Conservation (phyloP, 139 green algal genomes). For the Chlamydomonas sp. region DNA sequence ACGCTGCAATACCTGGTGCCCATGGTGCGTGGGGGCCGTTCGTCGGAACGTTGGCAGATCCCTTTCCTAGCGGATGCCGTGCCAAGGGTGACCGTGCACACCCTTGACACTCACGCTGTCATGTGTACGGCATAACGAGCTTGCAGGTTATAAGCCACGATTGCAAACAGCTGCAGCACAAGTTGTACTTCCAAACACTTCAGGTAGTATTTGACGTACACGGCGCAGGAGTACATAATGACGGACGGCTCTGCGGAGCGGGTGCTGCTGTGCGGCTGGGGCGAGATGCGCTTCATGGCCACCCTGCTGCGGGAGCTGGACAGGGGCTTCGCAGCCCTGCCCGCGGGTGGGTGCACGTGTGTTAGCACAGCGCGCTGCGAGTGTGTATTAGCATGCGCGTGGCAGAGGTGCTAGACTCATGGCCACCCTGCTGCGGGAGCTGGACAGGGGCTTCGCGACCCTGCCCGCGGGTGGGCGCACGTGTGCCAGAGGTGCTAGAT, state of each 20-base stretch:
- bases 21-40: background rate
- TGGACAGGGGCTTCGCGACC: no score
- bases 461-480: no score
- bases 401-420: background rate
- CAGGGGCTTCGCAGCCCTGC: slow-evolving; percentile 55
- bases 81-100: no score
- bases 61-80: background rate
- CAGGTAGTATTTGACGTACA: background rate
- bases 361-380: background rate
- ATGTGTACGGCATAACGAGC: no score
- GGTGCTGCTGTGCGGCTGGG: slow-evolving; percentile 74
- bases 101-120: no score
- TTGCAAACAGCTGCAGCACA: no score
- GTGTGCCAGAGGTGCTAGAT: background rate
- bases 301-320: slow-evolving; percentile 73
- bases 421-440: no score
- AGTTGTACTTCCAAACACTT: no score
- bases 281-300: slow-evolving; percentile 59
- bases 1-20: background rate
- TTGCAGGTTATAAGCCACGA: no score
- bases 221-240: slow-evolving; percentile 27
- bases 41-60: background rate
- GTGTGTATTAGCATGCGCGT: background rate
- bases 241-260: slow-evolving; percentile 37
- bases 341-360: slow-evolving; percentile 7